Evolutionary conservation across 2,329 filamentous ascomycete genomes (phyloP), one percentile per base, ranked within the genome.

Genomic region (Xylaria digitata): DNA sequence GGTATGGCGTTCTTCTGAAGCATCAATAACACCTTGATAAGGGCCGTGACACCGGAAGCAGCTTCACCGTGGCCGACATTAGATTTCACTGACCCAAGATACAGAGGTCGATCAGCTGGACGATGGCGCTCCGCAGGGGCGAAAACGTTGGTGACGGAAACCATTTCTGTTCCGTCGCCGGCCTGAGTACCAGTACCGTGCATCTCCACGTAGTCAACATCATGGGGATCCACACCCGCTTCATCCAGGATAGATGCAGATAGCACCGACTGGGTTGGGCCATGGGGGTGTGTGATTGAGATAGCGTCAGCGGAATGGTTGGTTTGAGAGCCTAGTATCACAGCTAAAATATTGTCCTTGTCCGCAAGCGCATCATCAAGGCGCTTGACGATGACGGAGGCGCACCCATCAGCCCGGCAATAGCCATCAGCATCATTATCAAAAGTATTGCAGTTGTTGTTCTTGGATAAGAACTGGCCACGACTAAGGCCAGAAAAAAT

Each of bases 171-270:
- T 7, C 89, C 89, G 75, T 97, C 93, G 67, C 92, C 93, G 37
- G 91, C 92, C 78, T 96, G 92, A 0, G 92, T 97, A 37, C 93
- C 93, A 2, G 93, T 97, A 15, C 92, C 93, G 77, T 97, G 93
- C 89, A 96, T 93, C 79, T 96, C 93, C 8, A 97, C 89, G 74
- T 95, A 96, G 78, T 89, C 89, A 55, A 97, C 86, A 69, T 94
- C 91, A 57, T 89, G 85, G 1, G 92, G 90, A 74, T 94, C 89
- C 23, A 96, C 85, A 65, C 90, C 90, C 48, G 92, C 90, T 49
- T 92, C 87, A 54, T 90, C 86, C 0, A 96, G 83, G 32, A 96
- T 89, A 45, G 87, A 84, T 63, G 87, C 86, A 73, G 91, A 95
- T 11, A 96, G 81, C 54, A 86, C 83, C 13, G 91, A 88, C 78